These are phyloP conservation scores for Claviceps sorghi DNA, from an alignment of 2,329 filamentous ascomycete genomes.

Conservation along the genomic window DNA sequence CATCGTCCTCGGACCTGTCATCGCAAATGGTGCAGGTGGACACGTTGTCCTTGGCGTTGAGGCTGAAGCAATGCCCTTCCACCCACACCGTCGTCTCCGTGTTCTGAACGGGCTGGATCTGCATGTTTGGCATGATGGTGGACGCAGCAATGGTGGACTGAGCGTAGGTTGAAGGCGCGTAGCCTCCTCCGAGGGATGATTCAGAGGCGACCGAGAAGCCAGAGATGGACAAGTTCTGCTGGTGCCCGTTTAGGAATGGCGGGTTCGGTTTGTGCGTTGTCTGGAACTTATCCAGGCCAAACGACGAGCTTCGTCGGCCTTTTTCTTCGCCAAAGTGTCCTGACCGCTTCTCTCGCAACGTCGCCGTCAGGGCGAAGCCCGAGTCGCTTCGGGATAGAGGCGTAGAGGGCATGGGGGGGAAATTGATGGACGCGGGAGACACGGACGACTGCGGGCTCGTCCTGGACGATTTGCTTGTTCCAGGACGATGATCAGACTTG, in stretches of 20 bases:
- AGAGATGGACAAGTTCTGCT: slow-evolving; percentile 43
- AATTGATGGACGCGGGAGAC: slow-evolving; percentile 66
- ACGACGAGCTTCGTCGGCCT: slow-evolving; percentile 85
- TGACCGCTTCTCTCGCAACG: slow-evolving; percentile 83
- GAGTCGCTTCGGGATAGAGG: slow-evolving; percentile 84
- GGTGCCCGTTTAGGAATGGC: slow-evolving; percentile 57
- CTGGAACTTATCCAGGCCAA: slow-evolving; percentile 59
- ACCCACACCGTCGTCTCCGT: slow-evolving; percentile 72
- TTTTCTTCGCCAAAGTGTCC: slow-evolving; percentile 70
- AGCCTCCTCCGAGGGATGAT: slow-evolving; percentile 55
- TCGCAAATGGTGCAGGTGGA: slow-evolving; percentile 61
- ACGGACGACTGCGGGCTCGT: slow-evolving; percentile 49
- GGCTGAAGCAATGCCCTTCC: slow-evolving; percentile 69
- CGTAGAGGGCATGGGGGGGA: slow-evolving; percentile 61
- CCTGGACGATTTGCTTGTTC: slow-evolving; percentile 52
- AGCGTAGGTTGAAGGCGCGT: slow-evolving; percentile 72
- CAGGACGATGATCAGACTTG: slow-evolving; percentile 62
- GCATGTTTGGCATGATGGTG: slow-evolving; percentile 74
- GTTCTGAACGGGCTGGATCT: slow-evolving; percentile 63
- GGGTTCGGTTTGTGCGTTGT: slow-evolving; percentile 55
- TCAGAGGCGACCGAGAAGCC: slow-evolving; percentile 47
- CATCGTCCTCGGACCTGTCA: slow-evolving; percentile 56
- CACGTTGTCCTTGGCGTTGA: slow-evolving; percentile 41
- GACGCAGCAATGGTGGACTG: slow-evolving; percentile 76
- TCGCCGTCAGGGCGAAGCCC: slow-evolving; percentile 72